phyloP scores from a whole-genome alignment of 1,284 basidiomycete genomes.

The Ganoderma meredithae region DNA sequence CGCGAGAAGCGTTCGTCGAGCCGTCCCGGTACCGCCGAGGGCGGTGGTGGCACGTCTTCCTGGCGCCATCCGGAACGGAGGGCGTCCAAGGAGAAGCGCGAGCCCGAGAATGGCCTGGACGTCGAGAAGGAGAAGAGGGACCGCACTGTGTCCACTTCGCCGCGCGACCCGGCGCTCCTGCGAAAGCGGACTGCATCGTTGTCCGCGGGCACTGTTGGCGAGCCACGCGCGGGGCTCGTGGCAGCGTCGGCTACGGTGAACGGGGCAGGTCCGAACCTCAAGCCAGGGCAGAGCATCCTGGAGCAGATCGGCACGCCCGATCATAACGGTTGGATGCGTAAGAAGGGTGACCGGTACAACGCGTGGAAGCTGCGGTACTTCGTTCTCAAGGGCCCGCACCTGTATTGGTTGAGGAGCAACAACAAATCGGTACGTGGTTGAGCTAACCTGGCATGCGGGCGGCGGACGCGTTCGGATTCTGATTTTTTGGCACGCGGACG shows the following conservation, averaged over 20 bases:
- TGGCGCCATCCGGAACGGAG: constrained; percentile 27
- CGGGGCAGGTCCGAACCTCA: constrained; percentile 49
- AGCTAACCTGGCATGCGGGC: constrained; percentile 6
- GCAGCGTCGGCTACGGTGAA: constrained; percentile 10
- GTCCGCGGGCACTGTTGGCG: constrained; percentile 14
- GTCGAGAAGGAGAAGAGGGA: constrained; percentile 32
- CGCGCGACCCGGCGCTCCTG: constrained; percentile 43
- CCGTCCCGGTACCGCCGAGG: constrained; percentile 49
- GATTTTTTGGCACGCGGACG: constrained; percentile 14
- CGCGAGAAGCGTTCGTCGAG: constrained; percentile 45
- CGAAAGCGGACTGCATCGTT: constrained; percentile 59
- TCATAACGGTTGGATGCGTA: constrained; percentile 93
- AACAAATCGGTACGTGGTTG: constrained; percentile 64
- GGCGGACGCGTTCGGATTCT: constrained; percentile 12
- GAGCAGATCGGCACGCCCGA: constrained; percentile 91
- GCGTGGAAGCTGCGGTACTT: constrained; percentile 95
- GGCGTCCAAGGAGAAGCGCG: constrained; percentile 18
- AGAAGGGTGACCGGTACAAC: constrained; percentile 94
- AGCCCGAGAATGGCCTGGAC: constrained; percentile 19
- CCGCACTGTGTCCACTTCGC: constrained; percentile 26
- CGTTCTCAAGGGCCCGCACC: constrained; percentile 91
- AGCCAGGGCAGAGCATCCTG: constrained; percentile 76
- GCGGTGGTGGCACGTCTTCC: constrained; percentile 29
- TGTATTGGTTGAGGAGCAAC: constrained; percentile 85
- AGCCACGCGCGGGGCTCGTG: constrained; percentile 1